Evolutionary conservation across 345 rosid genomes (phyloP).

Genomic region (Hirschfeldia incana): DNA sequence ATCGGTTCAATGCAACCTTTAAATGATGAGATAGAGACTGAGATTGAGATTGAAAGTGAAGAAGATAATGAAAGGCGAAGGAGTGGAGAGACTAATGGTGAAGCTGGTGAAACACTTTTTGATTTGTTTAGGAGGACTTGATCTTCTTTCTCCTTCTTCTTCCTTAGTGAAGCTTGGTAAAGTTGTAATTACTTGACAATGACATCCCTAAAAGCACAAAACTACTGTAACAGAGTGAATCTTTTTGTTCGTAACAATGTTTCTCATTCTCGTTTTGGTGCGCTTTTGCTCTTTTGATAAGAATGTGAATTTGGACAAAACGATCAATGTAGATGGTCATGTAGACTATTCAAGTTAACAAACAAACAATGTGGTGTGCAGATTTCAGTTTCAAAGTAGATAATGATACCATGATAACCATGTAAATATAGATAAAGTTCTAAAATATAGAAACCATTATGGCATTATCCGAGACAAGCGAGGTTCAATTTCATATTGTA

Average conservation of each 20-base stretch:
- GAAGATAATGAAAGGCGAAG: conserved; percentile 33
- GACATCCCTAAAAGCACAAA: neutral
- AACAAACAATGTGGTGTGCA: neutral
- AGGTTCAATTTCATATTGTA: too few species aligned
- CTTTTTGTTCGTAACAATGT: neutral
- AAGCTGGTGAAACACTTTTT: neutral
- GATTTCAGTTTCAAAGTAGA: neutral
- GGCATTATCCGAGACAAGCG: too few species aligned
- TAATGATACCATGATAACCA: neutral
- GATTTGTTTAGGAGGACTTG: neutral
- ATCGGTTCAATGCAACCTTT: conserved; percentile 20
- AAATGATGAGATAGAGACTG: conserved; percentile 29
- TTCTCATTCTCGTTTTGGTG: neutral
- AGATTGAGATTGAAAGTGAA: conserved; percentile 44
- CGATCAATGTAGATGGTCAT: neutral
- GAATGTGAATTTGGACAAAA: neutral
- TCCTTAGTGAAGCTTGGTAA: neutral
- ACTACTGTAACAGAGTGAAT: neutral
- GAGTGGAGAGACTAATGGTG: neutral
- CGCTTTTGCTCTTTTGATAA: neutral
- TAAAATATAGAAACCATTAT: neutral
- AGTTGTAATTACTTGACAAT: neutral
- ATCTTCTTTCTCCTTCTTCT: neutral
- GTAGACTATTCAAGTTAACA: neutral
- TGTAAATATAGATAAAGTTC: neutral